These are phyloP conservation scores for Jasminum sambac DNA, from an alignment of 257 asterid species.

Conservation along the genomic window DNA sequence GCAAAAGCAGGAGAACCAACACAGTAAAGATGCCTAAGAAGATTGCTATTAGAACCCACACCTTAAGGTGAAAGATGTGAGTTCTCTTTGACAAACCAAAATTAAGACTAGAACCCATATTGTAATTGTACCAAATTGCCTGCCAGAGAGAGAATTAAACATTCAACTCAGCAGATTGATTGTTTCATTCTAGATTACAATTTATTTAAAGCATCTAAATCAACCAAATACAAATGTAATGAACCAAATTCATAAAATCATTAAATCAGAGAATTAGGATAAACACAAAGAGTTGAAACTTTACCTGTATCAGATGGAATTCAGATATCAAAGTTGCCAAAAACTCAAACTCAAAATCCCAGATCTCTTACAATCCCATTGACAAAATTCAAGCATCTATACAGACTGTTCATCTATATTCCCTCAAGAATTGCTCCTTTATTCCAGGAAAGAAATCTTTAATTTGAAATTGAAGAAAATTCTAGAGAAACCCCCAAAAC, in stretches of 20 bases:
- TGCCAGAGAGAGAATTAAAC: constrained; percentile 25
- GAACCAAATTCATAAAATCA: not conserved
- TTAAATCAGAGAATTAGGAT: not conserved
- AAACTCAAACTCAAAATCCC: constrained; percentile 16
- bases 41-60: constrained; percentile 65
- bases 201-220: too few species aligned
- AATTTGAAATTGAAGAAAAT: constrained; percentile 32
- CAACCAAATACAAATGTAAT: not conserved
- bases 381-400: constrained; percentile 13
- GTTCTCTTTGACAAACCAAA: constrained; percentile 61
- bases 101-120: constrained; percentile 59
- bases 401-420: not conserved
- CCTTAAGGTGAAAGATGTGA: constrained; percentile 64
- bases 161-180: not conserved
- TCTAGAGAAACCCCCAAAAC: not conserved
- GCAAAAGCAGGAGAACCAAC: constrained; percentile 49
- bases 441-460: constrained; percentile 21
- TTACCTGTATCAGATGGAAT: constrained; percentile 27
- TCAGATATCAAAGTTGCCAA: constrained; percentile 10
- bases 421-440: constrained; percentile 8
- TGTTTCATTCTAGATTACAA: not conserved
- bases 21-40: constrained; percentile 51
- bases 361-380: constrained; percentile 35
- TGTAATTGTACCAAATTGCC: constrained; percentile 19
- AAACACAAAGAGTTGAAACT: constrained; percentile 27